phyloP scores from a whole-genome alignment of 179 eudicot genomes.

The Actinidia chinensis region DNA sequence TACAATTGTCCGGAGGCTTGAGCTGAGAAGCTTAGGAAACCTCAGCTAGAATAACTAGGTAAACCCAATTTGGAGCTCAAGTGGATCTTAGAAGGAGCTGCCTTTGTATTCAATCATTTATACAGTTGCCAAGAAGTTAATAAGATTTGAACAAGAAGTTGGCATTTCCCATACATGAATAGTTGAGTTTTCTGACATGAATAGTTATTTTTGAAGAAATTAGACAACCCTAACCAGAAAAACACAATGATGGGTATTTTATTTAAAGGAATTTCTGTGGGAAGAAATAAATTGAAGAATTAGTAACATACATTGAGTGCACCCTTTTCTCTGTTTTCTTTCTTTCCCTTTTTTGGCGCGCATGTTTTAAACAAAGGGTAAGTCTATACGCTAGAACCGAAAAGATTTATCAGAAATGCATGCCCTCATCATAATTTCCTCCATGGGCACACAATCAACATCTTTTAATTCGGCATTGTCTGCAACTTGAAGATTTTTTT shows the following conservation, averaged over 20 bases:
- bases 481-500: no score
- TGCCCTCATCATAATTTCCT: no score
- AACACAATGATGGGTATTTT: background rate
- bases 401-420: no score
- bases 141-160: background rate
- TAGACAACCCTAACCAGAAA: no score
- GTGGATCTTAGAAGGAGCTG: background rate
- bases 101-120: background rate
- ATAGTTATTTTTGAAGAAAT: background rate
- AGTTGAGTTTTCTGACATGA: background rate
- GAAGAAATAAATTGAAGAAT: background rate
- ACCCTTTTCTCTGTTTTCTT: background rate
- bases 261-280: background rate
- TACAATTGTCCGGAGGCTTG: slow-evolving; percentile 61
- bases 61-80: background rate
- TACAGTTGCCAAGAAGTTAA: background rate
- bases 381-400: no score
- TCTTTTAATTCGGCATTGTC: no score
- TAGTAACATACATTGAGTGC: background rate
- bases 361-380: no score
- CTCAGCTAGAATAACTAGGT: slow-evolving; percentile 28
- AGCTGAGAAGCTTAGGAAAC: slow-evolving; percentile 51
- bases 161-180: background rate
- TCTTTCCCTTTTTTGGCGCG: no score
- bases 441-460: no score